Evolutionary conservation across 2,329 filamentous ascomycete genomes (phyloP).

Genomic region (Nemania sp.): DNA sequence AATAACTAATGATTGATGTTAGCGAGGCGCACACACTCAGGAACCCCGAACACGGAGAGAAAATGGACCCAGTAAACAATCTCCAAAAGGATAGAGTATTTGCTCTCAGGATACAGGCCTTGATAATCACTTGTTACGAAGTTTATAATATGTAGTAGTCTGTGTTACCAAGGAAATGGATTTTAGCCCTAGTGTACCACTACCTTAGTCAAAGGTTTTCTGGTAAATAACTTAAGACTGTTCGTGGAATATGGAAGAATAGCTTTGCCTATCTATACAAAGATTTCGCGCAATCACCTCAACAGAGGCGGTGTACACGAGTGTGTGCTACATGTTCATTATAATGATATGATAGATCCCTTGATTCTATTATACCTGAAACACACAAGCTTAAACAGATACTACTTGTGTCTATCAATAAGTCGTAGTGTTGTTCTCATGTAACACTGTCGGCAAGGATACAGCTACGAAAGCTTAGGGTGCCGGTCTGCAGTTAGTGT

Average conservation of each 20-base stretch:
- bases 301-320: too few relatives aligned
- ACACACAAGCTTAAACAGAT: too few relatives aligned
- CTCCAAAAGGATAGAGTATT: neutral
- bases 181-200: neutral
- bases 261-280: too few relatives aligned
- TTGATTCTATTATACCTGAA: too few relatives aligned
- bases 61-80: neutral
- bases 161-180: neutral
- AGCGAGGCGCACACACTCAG: neutral
- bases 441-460: too few relatives aligned
- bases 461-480: too few relatives aligned
- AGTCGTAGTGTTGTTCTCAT: too few relatives aligned
- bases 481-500: too few relatives aligned
- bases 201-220: neutral
- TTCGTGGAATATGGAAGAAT: neutral
- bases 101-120: neutral
- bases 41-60: neutral
- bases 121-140: neutral
- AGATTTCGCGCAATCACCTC: too few relatives aligned
- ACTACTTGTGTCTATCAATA: too few relatives aligned
- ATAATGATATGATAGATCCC: too few relatives aligned
- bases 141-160: neutral
- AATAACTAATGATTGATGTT: neutral
- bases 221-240: neutral
- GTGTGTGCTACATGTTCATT: too few relatives aligned